phyloP scores from a whole-genome alignment of 179 eudicot species.

The Nepenthes alata region DNA sequence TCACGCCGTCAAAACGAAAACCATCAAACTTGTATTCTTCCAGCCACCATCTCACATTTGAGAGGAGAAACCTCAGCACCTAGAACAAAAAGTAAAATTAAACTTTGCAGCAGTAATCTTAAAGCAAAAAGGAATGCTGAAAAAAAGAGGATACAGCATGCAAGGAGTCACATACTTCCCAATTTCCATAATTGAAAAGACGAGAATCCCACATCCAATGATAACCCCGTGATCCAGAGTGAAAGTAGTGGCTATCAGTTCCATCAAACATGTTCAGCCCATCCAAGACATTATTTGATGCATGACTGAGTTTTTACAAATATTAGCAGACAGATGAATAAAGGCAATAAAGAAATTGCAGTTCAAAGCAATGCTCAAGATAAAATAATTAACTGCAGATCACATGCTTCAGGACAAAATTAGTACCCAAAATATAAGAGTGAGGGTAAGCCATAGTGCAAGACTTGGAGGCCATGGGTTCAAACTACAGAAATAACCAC shows the following conservation, averaged over 20 bases:
- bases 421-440: too few relatives aligned
- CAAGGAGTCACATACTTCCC: slow-evolving; percentile 63
- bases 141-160: not conserved
- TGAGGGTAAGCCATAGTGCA: too few relatives aligned
- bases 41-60: slow-evolving; percentile 99
- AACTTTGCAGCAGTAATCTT: not conserved
- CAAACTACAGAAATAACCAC: too few relatives aligned
- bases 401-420: too few relatives aligned
- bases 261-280: slow-evolving; percentile 98
- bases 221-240: slow-evolving; percentile 85
- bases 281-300: slow-evolving; percentile 78
- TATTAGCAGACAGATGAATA: not conserved
- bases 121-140: not conserved
- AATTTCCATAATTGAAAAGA: slow-evolving; percentile 84
- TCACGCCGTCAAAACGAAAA: slow-evolving; percentile 97
- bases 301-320: slow-evolving; percentile 51
- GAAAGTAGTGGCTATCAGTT: slow-evolving; percentile 92
- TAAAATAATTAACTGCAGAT: too few relatives aligned
- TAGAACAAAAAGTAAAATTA: slow-evolving; percentile 15
- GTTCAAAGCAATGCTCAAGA: too few relatives aligned
- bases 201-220: slow-evolving; percentile 99
- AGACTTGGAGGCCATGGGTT: too few relatives aligned
- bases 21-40: slow-evolving; percentile 99
- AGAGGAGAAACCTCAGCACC: slow-evolving; percentile 89
- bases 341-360: not conserved